Base-by-base conservation (phyloP, 1,284 basidiomycete species). In the Athelia sp. region DNA sequence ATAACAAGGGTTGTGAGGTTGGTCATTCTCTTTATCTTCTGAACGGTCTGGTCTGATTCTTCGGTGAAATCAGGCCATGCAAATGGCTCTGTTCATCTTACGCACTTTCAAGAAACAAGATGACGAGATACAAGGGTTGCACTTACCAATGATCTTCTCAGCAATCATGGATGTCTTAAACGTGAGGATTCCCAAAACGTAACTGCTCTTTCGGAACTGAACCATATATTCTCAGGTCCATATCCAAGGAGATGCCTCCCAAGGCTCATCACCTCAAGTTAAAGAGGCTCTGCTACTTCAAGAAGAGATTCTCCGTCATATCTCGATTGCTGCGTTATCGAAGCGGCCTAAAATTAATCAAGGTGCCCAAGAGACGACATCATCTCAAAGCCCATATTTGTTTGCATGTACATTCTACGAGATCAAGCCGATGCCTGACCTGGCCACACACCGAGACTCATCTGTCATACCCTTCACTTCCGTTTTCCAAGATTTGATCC, bases 101-200 rank as follows among this genome's bases (percentile, higher is more conserved):
- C 74, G 72, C 38, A 79, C 79, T 2, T 90, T 93, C 59, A 75
- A 81, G 9, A 61, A 72, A 8, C 88, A 90, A 59, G 92, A 95
- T 55, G 90, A 93, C 51, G 92, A 94, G 62, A 81, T 87, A 14
- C 81, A 81, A 59, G 79, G 73, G 14, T 73, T 94, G 29, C 92
- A 97, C 63, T 72, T 95, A 1, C 93, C 93, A 0, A 66, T 91
- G 31, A 72, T 89, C 14, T 86, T 91, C 53, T 71, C 79, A 4
- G 81, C 79, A 11, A 69, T 89, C 42, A 61, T 84, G 35, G 86
- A 91, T 54, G 60, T 78, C 8, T 56, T 89, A 29, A 69, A 79
- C 56, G 87, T 89, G 63, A 59, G 74, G 56, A 23, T 45, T 19
- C 14, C n/a, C 17, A n/a, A n/a, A n/a, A n/a, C n/a, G n/a, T n/a